A percentile compares a stretch with the other conserved stretches of the same genome.
Conservation (phyloP, 805 yeast genomes). For the Metschnikowia proteae region DNA sequence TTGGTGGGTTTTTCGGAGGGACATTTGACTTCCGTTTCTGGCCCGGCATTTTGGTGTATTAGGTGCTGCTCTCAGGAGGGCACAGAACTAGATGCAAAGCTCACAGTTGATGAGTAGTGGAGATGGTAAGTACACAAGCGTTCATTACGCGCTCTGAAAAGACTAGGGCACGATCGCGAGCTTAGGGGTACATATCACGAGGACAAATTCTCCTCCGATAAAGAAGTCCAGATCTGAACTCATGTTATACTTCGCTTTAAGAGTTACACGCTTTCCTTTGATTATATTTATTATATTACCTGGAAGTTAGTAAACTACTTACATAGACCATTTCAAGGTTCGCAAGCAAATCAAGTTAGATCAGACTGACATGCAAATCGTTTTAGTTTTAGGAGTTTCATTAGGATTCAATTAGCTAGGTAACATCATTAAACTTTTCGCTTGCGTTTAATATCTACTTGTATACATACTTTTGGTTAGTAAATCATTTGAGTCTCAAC, state of each 20-base stretch:
- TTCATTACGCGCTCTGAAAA: neutral
- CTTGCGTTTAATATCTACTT: neutral
- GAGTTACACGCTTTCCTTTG: neutral
- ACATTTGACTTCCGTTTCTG: neutral
- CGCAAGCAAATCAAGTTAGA: slow-evolving; percentile 3
- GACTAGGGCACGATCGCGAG: neutral
- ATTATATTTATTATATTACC: neutral
- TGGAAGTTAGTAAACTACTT: slow-evolving; percentile 3
- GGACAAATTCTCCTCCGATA: neutral
- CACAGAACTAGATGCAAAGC: neutral
- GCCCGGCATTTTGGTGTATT: neutral
- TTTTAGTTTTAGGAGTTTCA: slow-evolving; percentile 26
- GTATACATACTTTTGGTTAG: slow-evolving; percentile 6
- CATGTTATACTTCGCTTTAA: neutral
- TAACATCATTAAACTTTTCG: slow-evolving; percentile 11
- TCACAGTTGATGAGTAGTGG: neutral
- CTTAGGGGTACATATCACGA: neutral
- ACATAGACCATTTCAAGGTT: neutral
- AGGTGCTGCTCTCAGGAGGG: neutral
- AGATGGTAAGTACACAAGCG: neutral
- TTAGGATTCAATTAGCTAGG: slow-evolving; percentile 14
- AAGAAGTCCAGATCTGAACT: neutral
- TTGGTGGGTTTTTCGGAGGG: slow-evolving; percentile 21
- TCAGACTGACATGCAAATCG: slow-evolving; percentile 46
- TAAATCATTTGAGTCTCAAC: neutral